These are phyloP conservation scores for Nepenthes mirabilis DNA, from an alignment of 148 eudicot species.

Conservation along the genomic window DNA sequence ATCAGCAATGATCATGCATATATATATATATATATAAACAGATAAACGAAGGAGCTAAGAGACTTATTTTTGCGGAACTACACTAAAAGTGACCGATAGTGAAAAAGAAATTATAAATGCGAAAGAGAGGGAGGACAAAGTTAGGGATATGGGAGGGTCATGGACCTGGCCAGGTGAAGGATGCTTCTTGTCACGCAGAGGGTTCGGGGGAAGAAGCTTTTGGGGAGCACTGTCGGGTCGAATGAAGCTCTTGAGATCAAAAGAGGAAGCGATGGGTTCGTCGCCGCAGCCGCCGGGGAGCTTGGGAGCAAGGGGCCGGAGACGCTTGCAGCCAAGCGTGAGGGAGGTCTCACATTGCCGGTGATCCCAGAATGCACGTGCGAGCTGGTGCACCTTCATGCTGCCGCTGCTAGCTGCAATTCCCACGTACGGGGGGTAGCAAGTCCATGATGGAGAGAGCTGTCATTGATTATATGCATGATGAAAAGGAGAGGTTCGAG, in stretches of 20 bases:
- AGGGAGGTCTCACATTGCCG: constrained; percentile 21
- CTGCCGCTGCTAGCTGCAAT: background rate
- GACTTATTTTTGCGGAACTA: too few species aligned
- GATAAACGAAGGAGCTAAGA: too few species aligned
- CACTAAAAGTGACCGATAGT: too few species aligned
- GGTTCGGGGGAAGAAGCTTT: constrained; percentile 7
- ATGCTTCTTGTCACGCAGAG: constrained; percentile 6
- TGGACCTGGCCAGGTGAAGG: too few species aligned
- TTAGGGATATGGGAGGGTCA: too few species aligned
- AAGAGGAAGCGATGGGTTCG: constrained; percentile 3
- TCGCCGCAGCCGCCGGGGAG: constrained; percentile 5
- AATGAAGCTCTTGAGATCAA: constrained; percentile 90
- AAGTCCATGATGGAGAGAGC: constrained; percentile 8
- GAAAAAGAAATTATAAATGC: too few species aligned
- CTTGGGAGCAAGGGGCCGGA: constrained; percentile 78
- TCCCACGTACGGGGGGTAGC: constrained; percentile 22
- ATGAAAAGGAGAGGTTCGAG: constrained; percentile 1
- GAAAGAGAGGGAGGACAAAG: too few species aligned
- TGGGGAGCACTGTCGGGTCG: constrained; percentile 38
- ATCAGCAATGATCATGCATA: too few species aligned
- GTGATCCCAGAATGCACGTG: constrained; percentile 70
- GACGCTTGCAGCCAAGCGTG: constrained; percentile 66
- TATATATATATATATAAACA: too few species aligned
- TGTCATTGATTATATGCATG: background rate
- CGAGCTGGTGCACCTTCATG: constrained; percentile 74